A percentile compares a stretch with the other conserved stretches of the same genome.
Evolutionary conservation across 2,329 filamentous ascomycete genomes (phyloP).

Genomic region (Phaeosphaeriaceae sp.): DNA sequence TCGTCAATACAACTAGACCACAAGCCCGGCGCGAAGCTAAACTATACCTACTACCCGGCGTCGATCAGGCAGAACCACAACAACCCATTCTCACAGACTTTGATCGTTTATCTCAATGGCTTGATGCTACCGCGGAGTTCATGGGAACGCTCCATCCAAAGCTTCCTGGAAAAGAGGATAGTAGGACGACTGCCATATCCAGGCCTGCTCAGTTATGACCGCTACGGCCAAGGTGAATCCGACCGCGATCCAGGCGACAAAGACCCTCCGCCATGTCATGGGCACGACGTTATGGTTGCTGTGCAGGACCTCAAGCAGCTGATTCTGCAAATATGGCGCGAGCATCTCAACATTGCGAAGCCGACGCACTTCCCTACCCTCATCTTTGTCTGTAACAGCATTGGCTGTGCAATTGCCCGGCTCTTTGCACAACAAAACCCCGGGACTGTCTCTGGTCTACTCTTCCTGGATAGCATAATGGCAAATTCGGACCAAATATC

Average conservation of each 20-base stretch:
- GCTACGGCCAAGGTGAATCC: constrained; percentile 63
- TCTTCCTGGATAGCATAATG: constrained; percentile 66
- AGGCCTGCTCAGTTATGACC: constrained; percentile 62
- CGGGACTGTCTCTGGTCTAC: constrained; percentile 52
- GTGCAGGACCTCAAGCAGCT: constrained; percentile 56
- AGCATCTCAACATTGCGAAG: constrained; percentile 40
- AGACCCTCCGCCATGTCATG: constrained; percentile 48
- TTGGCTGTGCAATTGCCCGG: constrained; percentile 61
- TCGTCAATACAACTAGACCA: constrained; percentile 35
- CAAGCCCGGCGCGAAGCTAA: constrained; percentile 38
- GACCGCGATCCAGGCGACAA: constrained; percentile 54
- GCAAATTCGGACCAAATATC: constrained; percentile 64
- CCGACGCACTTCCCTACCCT: constrained; percentile 42
- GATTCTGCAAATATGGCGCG: constrained; percentile 48
- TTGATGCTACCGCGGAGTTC: constrained; percentile 50
- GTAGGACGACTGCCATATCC: constrained; percentile 41
- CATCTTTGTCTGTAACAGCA: constrained; percentile 61
- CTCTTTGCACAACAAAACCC: constrained; percentile 60
- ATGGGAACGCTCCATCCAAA: constrained; percentile 46
- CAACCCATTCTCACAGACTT: constrained; percentile 44
- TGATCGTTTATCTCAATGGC: constrained; percentile 56
- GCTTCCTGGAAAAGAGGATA: constrained; percentile 37
- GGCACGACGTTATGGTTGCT: constrained; percentile 57
- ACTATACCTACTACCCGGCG: constrained; percentile 44
- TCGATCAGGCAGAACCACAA: constrained; percentile 30